Percentiles rank a stretch among this genome's conserved stretches.
These are phyloP conservation scores for Amanita molliuscula DNA, from an alignment of 768 basidiomycete species.

Conservation along the genomic window DNA sequence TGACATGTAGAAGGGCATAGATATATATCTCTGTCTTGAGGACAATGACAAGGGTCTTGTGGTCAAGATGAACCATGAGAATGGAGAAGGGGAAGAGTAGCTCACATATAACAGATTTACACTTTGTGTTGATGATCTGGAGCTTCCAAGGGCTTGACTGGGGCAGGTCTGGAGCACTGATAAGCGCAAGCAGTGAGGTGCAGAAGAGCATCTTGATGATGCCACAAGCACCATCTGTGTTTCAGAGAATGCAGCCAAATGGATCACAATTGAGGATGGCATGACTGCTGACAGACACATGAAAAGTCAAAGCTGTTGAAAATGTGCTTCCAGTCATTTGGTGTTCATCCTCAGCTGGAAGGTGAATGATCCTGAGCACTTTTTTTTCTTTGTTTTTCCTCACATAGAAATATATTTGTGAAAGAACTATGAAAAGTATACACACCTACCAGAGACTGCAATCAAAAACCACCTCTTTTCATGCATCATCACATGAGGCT, in stretches of 20 bases:
- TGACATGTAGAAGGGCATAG: slow-evolving; percentile 93
- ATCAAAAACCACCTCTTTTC: too few species aligned
- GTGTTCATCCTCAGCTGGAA: too few species aligned
- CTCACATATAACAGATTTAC: slow-evolving; percentile 98
- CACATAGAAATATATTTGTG: too few species aligned
- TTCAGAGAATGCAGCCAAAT: slow-evolving; percentile 90
- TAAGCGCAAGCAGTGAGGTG: slow-evolving; percentile 93
- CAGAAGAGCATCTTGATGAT: slow-evolving; percentile 99
- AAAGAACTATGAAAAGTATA: too few species aligned
- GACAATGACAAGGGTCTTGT: slow-evolving; percentile 92
- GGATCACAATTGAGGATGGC: slow-evolving; percentile 98
- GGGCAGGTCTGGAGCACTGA: slow-evolving; percentile 91
- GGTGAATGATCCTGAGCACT: too few species aligned
- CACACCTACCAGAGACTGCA: too few species aligned
- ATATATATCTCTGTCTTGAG: slow-evolving; percentile 99
- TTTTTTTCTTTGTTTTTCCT: too few species aligned
- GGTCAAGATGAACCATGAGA: slow-evolving; percentile 94
- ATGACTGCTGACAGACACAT: slow-evolving; percentile 95
- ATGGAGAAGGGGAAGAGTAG: slow-evolving; percentile 96
- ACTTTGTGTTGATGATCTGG: slow-evolving; percentile 99
- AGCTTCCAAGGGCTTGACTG: slow-evolving; percentile 85
- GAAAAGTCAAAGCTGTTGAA: too few species aligned
- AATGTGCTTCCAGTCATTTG: too few species aligned
- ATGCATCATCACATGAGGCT: too few species aligned
- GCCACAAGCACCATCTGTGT: slow-evolving; percentile 89